Evolutionary conservation across 305 asterid genomes (phyloP), one percentile per base, ranked within the genome.

Genomic region (Withania somnifera): DNA sequence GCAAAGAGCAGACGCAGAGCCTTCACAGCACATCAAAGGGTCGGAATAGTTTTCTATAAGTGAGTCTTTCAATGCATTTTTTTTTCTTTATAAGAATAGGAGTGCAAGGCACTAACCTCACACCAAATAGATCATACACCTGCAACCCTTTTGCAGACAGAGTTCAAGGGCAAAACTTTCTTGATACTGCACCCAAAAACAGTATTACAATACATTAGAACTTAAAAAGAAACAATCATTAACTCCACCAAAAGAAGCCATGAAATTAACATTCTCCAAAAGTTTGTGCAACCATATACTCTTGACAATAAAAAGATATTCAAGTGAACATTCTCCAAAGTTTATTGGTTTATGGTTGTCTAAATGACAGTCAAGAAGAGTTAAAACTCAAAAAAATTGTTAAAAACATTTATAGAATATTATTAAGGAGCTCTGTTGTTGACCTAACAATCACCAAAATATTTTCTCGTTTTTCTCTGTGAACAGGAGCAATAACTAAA

Each of bases 101-200:
- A 26, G 61, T 75, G 45, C 61, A 78, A 42, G 79, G 2, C 24
- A 51, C 87, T 42, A 30, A 88, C 89, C 89, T 87, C 42, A 11
- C 14, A 1, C 68, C 42, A 50, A 51, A 20, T 42, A 11, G 69
- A 84, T 92, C 90, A 93, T 63, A 87, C 77, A 86, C 79, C 84
- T 66, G 60, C 78, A 76, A 91, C 80, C 83, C 89, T 89, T 87
- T 90, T 95, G 54, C 92, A 66, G 40, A 94, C 80, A 7, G 90
- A 84, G 24, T 84, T 86, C 89, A 91, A 81, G 82, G 93, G 93
- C 11, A 89, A 76, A 30, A 82, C 92, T 88, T 84, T 89, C 88
- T 87, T 86, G 89, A 93, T 88, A 58, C 98, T 93, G 96, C 83
- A 78, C 32, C 26, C 24, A 78, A 22, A 73, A 73, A 73, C 19